These are phyloP conservation scores for Aspergillus latus DNA, from an alignment of 2,329 filamentous ascomycete genomes.

Conservation along the genomic window DNA sequence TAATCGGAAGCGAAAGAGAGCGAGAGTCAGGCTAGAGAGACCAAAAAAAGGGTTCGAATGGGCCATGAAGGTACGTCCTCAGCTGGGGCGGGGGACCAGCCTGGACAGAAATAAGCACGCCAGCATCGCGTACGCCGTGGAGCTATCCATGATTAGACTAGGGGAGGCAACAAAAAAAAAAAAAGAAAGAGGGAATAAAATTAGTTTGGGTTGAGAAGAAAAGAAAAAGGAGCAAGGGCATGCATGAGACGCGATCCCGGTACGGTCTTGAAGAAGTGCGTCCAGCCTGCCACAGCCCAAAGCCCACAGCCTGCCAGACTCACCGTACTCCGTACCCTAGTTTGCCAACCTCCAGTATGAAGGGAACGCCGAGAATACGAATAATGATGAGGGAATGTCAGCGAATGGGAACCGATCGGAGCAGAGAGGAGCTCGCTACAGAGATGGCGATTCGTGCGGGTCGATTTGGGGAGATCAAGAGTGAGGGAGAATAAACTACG, in stretches of 20 bases:
- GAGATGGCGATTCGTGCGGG: conserved; percentile 1
- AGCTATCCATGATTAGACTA: conserved; percentile 12
- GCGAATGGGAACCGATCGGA: conserved; percentile 2
- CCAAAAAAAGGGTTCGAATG: conserved; percentile 1
- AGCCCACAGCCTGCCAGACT: neutral
- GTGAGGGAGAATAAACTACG: conserved; percentile 7
- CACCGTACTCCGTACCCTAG: neutral
- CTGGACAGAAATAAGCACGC: conserved; percentile 12
- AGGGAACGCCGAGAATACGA: conserved; percentile 6
- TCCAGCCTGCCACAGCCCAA: neutral
- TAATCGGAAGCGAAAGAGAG: conserved; percentile 12
- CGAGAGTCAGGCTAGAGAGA: conserved; percentile 13
- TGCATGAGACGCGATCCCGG: conserved; percentile 4
- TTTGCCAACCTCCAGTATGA: neutral
- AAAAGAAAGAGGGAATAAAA: neutral
- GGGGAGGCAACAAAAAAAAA: conserved; percentile 5
- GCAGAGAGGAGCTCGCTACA: neutral
- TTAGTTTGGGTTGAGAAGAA: neutral
- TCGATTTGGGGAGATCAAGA: conserved; percentile 1
- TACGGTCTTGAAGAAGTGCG: neutral
- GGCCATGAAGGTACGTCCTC: conserved; percentile 8
- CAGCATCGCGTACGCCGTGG: conserved; percentile 11
- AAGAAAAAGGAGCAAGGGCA: neutral
- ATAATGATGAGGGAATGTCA: neutral
- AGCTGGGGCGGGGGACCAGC: conserved; percentile 10